phyloP scores from a whole-genome alignment of 106 monocot genomes.

The Acorus calamus region DNA sequence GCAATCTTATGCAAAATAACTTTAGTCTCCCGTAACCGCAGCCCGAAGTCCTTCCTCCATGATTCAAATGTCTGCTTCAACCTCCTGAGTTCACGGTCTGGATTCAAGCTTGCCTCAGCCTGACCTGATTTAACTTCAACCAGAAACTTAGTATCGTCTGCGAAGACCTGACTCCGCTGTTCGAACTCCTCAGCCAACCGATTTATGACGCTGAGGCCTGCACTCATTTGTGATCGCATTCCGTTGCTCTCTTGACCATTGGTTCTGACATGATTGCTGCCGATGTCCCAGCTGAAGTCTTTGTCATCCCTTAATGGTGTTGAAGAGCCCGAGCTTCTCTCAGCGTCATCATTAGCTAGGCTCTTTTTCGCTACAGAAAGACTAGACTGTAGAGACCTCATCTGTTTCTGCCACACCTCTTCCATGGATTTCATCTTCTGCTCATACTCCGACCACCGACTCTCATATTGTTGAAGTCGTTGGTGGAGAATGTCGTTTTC shows the following conservation, averaged over 20 bases:
- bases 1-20: constrained; percentile 33
- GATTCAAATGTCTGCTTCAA: constrained; percentile 65
- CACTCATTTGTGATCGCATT: constrained; percentile 20
- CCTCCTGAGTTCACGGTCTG: constrained; percentile 62
- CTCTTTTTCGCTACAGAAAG: constrained; percentile 75
- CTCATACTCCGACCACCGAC: constrained; percentile 85
- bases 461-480: constrained; percentile 75
- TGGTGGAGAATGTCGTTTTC: constrained; percentile 85
- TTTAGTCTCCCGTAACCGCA: constrained; percentile 54
- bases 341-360: constrained; percentile 45
- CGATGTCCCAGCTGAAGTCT: constrained; percentile 44
- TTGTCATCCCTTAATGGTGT: neutral
- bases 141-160: constrained; percentile 67
- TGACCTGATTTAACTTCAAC: constrained; percentile 94
- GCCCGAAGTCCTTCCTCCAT: constrained; percentile 79
- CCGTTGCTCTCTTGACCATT: constrained; percentile 17
- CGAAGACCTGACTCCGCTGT: constrained; percentile 54
- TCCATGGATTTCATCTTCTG: constrained; percentile 96
- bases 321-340: constrained; percentile 45
- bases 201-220: constrained; percentile 37
- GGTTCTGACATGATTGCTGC: constrained; percentile 7
- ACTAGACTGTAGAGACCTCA: constrained; percentile 78
- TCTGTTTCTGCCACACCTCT: constrained; percentile 96
- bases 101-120: constrained; percentile 61
- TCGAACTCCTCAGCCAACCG: constrained; percentile 73